Evolutionary conservation across 2,329 filamentous ascomycete species (phyloP), one percentile per base, ranked within the genome.

Genomic region (Gnomoniopsis smithogilvyi): DNA sequence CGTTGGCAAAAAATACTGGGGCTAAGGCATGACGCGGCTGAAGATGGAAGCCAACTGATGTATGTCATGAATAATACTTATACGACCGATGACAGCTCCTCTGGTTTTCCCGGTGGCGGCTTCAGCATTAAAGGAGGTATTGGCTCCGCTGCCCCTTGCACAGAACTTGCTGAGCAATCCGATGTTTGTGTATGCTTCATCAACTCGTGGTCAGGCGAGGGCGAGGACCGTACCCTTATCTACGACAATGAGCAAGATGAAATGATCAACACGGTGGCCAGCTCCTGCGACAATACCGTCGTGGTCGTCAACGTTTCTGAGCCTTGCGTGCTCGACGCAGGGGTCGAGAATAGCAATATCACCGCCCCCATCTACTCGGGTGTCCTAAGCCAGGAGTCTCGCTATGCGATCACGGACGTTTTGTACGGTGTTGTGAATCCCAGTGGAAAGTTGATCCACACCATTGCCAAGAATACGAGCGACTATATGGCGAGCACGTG

Each of bases 221-320:
- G 64, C 21, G 61, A 51, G 12, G 67, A 69, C 51, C 64, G 67
- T 3, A 47, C 26, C 0, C 50, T 59, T n/a, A 62, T 69, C 0
- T 58, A 43, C 7, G 63, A 67, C 26, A 62, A 64, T 4, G 62
- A 62, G 2, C 64, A 67, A 48, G 85, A 90, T 51, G 73, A 77
- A 4, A 68, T 89, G 54, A 84, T 89, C 64, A 73, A 79, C 53
- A 83, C 83, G 38, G 84, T 87, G 11, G 79, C 84, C 1, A 75
- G 77, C 6, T 72, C 80, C 58, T 87, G 82, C 74, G 86, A 86
- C 74, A 90, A 90, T 74, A 89, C 86, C 12, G 78, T 90, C 46
- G 81, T 90, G 33, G 78, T 89, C 60, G 79, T 89, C 59, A 87
- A 90, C 73, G 83, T 82, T 10, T 80, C 84, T 19, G 84, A 85